Percentiles rank a stretch among this genome's conserved stretches.
Evolutionary conservation across 1,284 basidiomycete genomes (phyloP).

Genomic region (Coniferiporia sulphurascens): DNA sequence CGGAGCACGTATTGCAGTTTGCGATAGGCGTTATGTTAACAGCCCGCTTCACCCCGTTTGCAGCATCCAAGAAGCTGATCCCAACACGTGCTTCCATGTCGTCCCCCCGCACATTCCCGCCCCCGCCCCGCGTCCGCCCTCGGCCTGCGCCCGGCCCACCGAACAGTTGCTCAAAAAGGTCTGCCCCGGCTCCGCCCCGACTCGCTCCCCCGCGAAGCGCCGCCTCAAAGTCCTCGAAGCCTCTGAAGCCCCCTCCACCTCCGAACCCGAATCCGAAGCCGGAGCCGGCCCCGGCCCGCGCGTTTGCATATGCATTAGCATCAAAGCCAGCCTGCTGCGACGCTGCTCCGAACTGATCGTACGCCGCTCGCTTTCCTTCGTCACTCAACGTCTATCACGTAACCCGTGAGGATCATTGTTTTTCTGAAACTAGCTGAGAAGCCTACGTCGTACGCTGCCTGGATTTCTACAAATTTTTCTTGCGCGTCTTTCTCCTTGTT

Average conservation of each 20-base stretch:
- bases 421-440: constrained; percentile 14
- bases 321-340: constrained; percentile 94
- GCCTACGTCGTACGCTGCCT: constrained; percentile 93
- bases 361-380: constrained; percentile 89
- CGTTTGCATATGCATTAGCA: constrained; percentile 66
- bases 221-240: constrained; percentile 65
- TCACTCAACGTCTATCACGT: constrained; percentile 79
- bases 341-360: constrained; percentile 92
- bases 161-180: constrained; percentile 90
- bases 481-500: constrained; percentile 90
- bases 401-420: constrained; percentile 11
- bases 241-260: constrained; percentile 55
- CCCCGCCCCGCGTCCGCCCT: constrained; percentile 41
- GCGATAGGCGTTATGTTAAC: constrained; percentile 81
- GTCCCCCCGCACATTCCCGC: constrained; percentile 64
- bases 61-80: constrained; percentile 89
- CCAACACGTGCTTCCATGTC: constrained; percentile 80
- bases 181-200: constrained; percentile 45
- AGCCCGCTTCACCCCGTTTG: constrained; percentile 81
- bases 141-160: constrained; percentile 57
- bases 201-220: constrained; percentile 57
- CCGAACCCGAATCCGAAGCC: constrained; percentile 31
- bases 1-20: constrained; percentile 82
- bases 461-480: constrained; percentile 95
- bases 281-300: constrained; percentile 26